Conservation (phyloP, 495 filamentous ascomycete genomes). For the Bathelium albidoporum region DNA sequence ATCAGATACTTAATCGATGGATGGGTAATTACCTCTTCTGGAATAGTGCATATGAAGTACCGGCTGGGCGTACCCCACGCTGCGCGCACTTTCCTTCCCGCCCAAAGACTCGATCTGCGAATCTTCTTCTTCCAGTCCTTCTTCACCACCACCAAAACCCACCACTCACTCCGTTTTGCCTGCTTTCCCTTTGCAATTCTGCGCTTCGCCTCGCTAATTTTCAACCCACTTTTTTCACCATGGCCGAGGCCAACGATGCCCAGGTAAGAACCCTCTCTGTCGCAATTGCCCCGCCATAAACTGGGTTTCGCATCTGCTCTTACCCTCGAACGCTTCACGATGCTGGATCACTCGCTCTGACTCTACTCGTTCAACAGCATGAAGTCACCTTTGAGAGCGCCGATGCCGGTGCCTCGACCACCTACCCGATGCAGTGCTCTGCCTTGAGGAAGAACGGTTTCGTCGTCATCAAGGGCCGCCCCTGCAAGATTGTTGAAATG, state of each 20-base stretch:
- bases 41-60: neutral
- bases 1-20: neutral
- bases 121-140: conserved; percentile 7
- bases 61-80: neutral
- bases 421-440: conserved; percentile 98
- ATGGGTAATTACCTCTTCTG: neutral
- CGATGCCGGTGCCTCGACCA: conserved; percentile 88
- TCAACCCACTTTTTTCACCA: conserved; percentile 34
- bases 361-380: conserved; percentile 45
- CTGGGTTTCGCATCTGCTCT: neutral
- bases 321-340: conserved; percentile 16
- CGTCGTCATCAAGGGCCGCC: conserved; percentile 95
- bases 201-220: conserved; percentile 10
- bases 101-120: neutral
- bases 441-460: conserved; percentile 97
- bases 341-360: neutral
- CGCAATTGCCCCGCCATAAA: conserved; percentile 5
- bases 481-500: conserved; percentile 99
- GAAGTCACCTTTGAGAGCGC: conserved; percentile 83
- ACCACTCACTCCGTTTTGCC: conserved; percentile 24
- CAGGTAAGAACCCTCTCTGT: conserved; percentile 38
- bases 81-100: conserved; percentile 15
- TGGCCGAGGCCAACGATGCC: conserved; percentile 49
- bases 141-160: conserved; percentile 20
- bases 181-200: conserved; percentile 15